Conservation (phyloP, 768 basidiomycete genomes). For the Mycena alexandri region DNA sequence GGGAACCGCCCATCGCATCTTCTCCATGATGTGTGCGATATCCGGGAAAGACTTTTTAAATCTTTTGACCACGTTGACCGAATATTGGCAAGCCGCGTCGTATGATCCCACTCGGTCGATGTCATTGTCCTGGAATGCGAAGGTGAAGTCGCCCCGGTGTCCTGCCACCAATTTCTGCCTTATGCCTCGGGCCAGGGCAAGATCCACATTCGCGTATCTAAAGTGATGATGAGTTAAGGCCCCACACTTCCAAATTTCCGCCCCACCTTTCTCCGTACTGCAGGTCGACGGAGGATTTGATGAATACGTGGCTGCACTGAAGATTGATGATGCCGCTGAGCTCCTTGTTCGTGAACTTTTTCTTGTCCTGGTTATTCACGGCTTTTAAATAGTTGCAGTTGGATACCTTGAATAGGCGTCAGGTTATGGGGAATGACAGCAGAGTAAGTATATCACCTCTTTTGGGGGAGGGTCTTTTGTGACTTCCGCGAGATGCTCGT, state of each 20-base stretch:
- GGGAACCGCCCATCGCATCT: slow-evolving; percentile 31
- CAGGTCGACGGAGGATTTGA: slow-evolving; percentile 34
- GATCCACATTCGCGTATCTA: slow-evolving; percentile 34
- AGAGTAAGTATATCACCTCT: too few species aligned
- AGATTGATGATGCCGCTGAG: slow-evolving; percentile 43
- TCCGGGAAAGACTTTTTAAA: slow-evolving; percentile 2
- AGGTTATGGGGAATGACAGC: too few species aligned
- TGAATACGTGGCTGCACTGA: slow-evolving; percentile 43
- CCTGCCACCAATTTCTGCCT: slow-evolving; percentile 1
- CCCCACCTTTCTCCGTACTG: slow-evolving; percentile 35
- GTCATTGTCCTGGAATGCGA: not conserved
- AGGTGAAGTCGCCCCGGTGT: not conserved
- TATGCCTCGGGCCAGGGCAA: slow-evolving; percentile 26
- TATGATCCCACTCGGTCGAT: slow-evolving; percentile 19
- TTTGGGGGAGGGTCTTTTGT: too few species aligned
- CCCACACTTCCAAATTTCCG: not conserved
- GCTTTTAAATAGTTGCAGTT: slow-evolving; percentile 43
- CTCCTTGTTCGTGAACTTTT: slow-evolving; percentile 45
- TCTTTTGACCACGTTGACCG: slow-evolving; percentile 17
- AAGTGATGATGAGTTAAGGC: not conserved
- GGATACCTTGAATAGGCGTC: slow-evolving; percentile 31
- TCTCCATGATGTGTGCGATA: not conserved
- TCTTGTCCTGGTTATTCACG: slow-evolving; percentile 43
- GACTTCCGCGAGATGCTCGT: not conserved
- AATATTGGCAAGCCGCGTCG: slow-evolving; percentile 36